These are phyloP conservation scores for Cardamine occulta DNA, from an alignment of 345 rosid species.

Conservation along the genomic window DNA sequence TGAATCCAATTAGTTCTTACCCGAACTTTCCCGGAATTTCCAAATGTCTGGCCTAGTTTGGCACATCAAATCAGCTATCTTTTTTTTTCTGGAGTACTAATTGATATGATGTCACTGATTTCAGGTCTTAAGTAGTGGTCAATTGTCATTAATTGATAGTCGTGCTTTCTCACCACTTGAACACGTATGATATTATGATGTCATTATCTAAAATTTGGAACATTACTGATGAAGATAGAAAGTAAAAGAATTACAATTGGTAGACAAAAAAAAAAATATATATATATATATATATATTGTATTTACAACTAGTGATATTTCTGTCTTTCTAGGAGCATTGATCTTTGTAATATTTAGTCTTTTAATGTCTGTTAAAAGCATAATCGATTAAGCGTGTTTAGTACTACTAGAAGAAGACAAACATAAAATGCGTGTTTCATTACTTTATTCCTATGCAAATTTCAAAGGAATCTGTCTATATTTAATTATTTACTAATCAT, in stretches of 20 bases:
- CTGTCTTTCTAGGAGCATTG: conserved; percentile 20
- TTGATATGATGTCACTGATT: not conserved
- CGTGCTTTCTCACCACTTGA: conserved; percentile 4
- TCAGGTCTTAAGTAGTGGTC: not conserved
- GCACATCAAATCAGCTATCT: not conserved
- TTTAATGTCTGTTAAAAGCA: conserved; percentile 25
- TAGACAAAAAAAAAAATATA: not conserved
- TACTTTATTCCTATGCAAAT: not conserved
- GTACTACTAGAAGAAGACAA: not conserved
- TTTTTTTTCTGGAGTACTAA: not conserved
- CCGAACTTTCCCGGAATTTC: no score
- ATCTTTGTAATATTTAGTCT: conserved; percentile 4
- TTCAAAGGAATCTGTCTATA: not conserved
- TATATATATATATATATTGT: no score
- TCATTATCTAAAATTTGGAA: not conserved
- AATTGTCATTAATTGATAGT: not conserved
- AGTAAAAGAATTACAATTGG: not conserved
- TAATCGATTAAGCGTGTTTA: conserved; percentile 10
- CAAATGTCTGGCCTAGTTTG: not conserved
- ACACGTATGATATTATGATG: not conserved
- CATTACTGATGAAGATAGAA: not conserved
- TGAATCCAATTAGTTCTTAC: no score
- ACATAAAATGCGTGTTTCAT: not conserved
- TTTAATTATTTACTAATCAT: not conserved
- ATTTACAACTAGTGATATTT: not conserved